Base-by-base conservation (phyloP, 495 filamentous ascomycete genomes). In the Trichoderma gamsii region DNA sequence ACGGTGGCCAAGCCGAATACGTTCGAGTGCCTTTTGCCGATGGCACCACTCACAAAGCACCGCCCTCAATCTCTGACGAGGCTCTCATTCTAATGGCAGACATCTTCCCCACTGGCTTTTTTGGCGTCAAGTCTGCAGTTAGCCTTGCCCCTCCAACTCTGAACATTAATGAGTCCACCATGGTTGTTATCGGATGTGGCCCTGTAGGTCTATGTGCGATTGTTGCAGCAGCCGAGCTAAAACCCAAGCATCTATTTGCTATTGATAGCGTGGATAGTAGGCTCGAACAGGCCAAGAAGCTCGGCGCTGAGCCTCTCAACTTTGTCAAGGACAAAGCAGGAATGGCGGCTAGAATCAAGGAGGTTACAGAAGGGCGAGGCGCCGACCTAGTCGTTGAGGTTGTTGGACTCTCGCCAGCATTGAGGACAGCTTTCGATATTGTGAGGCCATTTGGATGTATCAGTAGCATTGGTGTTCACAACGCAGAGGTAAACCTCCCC, bases 361-460 rank as follows among this genome's bases (percentile, higher is more conserved):
- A 93, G 72, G 82, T 89, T 66, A 97, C 91, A 0, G 84, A 89
- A 11, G 92, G 92, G 0, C 81, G 95, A 38, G 95, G 95, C 3
- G 95, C 93, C 0, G 95, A 99, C 82, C 88, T 89, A 4, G 89
- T 96, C 12, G 87, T 98, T 72, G 95, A 99, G 78, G 90, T 96
- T 8, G 95, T 99, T 9, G 95, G 95, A 1, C 77, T 92, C 71
- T 93, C 89, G 66, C 87, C 89, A 66, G 95, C 95, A 21, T 77
- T 97, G 74, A 86, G 83, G 75, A 92, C 91, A 67, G 92, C 87
- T 0, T 97, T 91, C 76, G 93, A 97, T 56, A 78, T 97, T 49
- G 70, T 99, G 51, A 84, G 95, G 66, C 93, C 95, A 25, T 99
- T 89, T 83, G 93, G 93, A 1, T 83, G 87, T 12, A 93, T 99